These are phyloP conservation scores for Telfairia occidentalis DNA, from an alignment of 331 rosid species.

Conservation along the genomic window DNA sequence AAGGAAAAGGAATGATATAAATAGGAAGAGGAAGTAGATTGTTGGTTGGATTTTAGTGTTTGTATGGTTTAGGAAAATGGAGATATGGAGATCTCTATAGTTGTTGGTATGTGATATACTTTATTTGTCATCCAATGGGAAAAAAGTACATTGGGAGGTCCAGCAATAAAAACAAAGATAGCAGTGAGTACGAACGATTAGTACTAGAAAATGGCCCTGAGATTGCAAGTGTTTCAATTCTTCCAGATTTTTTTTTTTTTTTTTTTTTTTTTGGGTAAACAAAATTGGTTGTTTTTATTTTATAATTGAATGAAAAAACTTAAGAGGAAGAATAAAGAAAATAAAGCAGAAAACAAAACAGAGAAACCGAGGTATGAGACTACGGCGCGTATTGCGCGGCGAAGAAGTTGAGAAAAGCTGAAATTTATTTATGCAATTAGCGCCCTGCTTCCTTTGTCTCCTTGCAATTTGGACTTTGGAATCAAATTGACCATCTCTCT, in stretches of 20 bases:
- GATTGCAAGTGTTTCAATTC: neutral
- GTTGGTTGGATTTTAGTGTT: conserved; percentile 9
- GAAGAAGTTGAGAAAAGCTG: conserved; percentile 40
- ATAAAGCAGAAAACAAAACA: conserved; percentile 25
- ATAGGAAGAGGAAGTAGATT: neutral
- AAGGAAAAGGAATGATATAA: conserved; percentile 1
- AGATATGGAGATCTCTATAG: conserved; percentile 2
- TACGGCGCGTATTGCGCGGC: conserved; percentile 71
- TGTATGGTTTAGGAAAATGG: neutral
- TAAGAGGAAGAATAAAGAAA: neutral
- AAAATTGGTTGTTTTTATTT: neutral
- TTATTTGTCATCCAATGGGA: neutral
- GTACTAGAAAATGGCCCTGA: neutral
- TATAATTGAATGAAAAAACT: neutral
- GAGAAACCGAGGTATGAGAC: conserved; percentile 46
- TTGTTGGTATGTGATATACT: neutral
- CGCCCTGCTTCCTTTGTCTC: neutral
- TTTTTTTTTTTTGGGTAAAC: too few relatives aligned
- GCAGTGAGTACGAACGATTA: neutral
- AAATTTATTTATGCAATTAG: conserved; percentile 20
- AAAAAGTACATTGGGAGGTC: neutral
- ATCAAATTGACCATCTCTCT: neutral
- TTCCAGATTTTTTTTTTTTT: neutral
- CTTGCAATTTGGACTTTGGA: conserved; percentile 9
- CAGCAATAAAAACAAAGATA: neutral